phyloP scores from a whole-genome alignment of 148 eudicot genomes.

The Pharnaceum exiguum region DNA sequence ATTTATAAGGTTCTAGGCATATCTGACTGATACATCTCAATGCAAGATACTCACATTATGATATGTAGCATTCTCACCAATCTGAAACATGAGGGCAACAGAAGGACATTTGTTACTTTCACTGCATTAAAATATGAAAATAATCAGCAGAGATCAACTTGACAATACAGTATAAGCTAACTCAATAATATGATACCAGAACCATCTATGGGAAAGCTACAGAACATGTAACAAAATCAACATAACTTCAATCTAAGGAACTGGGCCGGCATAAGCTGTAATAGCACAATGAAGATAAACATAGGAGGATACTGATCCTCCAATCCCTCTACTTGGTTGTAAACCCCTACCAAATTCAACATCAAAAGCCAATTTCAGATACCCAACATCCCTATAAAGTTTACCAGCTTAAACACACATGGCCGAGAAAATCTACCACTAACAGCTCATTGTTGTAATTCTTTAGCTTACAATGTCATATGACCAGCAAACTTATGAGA shows the following conservation, averaged over 20 bases:
- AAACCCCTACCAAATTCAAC: not conserved
- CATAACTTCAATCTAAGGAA: not conserved
- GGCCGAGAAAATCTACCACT: too few relatives aligned
- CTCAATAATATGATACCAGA: too few relatives aligned
- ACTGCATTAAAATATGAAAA: slow-evolving; percentile 37
- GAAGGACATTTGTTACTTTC: slow-evolving; percentile 69
- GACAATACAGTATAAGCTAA: not conserved
- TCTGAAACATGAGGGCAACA: slow-evolving; percentile 90
- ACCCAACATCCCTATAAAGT: not conserved
- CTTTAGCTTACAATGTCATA: too few relatives aligned
- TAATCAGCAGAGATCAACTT: slow-evolving; percentile 7
- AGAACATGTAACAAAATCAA: not conserved
- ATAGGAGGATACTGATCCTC: not conserved
- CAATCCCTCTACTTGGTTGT: too few relatives aligned
- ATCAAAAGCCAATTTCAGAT: not conserved
- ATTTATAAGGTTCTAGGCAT: not conserved
- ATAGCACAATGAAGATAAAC: not conserved
- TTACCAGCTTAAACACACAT: not conserved
- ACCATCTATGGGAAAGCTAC: too few relatives aligned
- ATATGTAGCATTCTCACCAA: slow-evolving; percentile 85
- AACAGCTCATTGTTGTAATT: too few relatives aligned
- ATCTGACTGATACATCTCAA: too few relatives aligned
- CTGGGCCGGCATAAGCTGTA: not conserved
- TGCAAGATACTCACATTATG: slow-evolving; percentile 62
- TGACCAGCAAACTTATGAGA: too few relatives aligned